Base-by-base conservation (phyloP, 805 yeast species). In the Teunomyces funiuensis region DNA sequence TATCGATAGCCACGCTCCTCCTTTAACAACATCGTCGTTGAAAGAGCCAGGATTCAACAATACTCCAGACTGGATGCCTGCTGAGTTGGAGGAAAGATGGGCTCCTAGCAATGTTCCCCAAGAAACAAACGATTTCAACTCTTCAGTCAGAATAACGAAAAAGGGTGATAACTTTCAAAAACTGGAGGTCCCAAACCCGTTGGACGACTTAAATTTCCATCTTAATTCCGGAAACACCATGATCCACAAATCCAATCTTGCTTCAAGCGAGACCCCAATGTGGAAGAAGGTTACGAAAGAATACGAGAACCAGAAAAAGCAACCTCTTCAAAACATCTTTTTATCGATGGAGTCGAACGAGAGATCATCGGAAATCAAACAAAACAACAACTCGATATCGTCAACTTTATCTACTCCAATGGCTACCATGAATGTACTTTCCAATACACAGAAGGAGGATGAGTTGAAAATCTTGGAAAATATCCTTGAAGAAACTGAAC, bases 41-140 rank as follows among this genome's bases (percentile, higher is more conserved):
- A 31, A 13, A 4, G 38, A 30, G 4, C 30, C 39, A n/a, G 42
- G 33, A 8, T 44, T 44, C 16, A 38, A 49, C 19, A 40, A 42
- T 9, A 69, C 74, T 3, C 73, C 73, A 0, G 62, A 60, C 26
- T 69, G 74, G 75, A 69, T 70, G 73, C 74, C 74, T 0, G 43
- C 60, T 9, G 71, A 56, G 28, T 58, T 70, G 40, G 55, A 53
- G 20, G 69, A 61, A 5, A 59, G 58, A 40, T 69, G 74, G 73
- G 52, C 44, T 11, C 46, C 50, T 10, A 33, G 40, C 28, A 13
- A 33, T n/a, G 26, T 20, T 26, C 28, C 31, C 19, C 33, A 39
- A 6, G 40, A 43, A n/a, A 11, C 40, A 5, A 28, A 38, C 4
- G 59, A 54, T 28, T 52, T 57, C 29, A 42, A 44, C n/a, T 55